phyloP scores from a whole-genome alignment of 2,329 filamentous ascomycete genomes.

The Talaromyces marneffei region DNA sequence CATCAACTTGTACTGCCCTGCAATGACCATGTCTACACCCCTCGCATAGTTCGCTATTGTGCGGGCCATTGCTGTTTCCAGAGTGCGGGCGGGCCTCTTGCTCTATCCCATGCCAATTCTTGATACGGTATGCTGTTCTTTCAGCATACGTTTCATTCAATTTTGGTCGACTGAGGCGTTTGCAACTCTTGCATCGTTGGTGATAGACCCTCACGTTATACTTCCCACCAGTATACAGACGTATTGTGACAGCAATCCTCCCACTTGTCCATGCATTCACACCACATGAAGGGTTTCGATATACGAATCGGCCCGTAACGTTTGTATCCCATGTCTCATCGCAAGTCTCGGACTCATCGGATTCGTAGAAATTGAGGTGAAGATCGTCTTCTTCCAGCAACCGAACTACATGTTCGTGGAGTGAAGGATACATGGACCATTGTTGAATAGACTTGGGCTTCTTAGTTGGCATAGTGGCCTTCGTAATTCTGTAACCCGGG shows the following conservation, averaged over 20 bases:
- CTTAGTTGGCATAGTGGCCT: neutral
- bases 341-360: conserved; percentile 23
- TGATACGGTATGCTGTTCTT: neutral
- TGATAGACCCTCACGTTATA: conserved; percentile 45
- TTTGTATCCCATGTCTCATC: conserved; percentile 34
- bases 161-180: neutral
- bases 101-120: neutral
- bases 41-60: neutral
- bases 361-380: conserved; percentile 27
- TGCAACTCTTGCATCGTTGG: conserved; percentile 14
- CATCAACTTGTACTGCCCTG: neutral
- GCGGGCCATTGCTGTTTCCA: neutral
- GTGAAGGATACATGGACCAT: conserved; percentile 32
- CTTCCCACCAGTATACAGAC: conserved; percentile 30
- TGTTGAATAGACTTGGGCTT: neutral
- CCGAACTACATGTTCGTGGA: conserved; percentile 28
- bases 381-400: conserved; percentile 28
- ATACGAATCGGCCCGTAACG: conserved; percentile 40
- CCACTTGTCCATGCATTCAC: conserved; percentile 36
- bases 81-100: neutral
- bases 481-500: neutral
- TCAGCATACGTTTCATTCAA: neutral
- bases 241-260: conserved; percentile 39
- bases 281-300: conserved; percentile 29
- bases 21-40: neutral